Base-by-base conservation (phyloP, 768 basidiomycete species). In the Calocera cornea region DNA sequence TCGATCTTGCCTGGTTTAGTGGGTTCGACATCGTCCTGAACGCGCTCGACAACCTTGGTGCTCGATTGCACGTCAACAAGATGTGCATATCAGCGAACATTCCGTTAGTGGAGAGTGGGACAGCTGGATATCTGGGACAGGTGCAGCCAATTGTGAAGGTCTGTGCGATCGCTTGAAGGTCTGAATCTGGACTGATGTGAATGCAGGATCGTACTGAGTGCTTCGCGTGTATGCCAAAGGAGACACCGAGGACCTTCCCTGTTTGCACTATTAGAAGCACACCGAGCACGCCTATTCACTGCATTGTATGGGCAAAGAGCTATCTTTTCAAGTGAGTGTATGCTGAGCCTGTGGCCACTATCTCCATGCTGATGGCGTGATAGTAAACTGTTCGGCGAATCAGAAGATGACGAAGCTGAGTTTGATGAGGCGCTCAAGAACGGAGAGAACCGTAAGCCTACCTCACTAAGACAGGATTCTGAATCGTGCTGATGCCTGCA, bases 261-360 rank as follows among this genome's bases (percentile, higher is more conserved):
- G 95, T 98, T 11, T 99, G 97, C 76, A 98, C 97, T 0, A 98
- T 99, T 71, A 87, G 95, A 41, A 92, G 92, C 1, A 98, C 97
- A 0, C 97, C 97, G 0, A 92, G 89, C 67, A 95, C 95, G 70
- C 93, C 97, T 0, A 97, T 98, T 64, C 97, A 99, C 73, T 99
- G 95, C 73, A 97, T 99, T 64, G 95, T 97, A 1, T 99, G 97
- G 97, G 93, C 92, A 34, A 99, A 98, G 76, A 94, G 86, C 67
- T 98, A 98, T 79, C 86, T 99, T 14, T 84, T 97, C 72, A 87
- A 89, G 95, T 92, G 72, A 74, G 89, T 54, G 22, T 44, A 64
- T 31, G 60, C 64, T 33, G n/a, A n/a, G 16, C 12, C 54, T 41
- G 11, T 72, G 41, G 29, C 22, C 22, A 44, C 34, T 12, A 22